Evolutionary conservation across 129 eudicot species (phyloP).

Genomic region (Solidago caesia): DNA sequence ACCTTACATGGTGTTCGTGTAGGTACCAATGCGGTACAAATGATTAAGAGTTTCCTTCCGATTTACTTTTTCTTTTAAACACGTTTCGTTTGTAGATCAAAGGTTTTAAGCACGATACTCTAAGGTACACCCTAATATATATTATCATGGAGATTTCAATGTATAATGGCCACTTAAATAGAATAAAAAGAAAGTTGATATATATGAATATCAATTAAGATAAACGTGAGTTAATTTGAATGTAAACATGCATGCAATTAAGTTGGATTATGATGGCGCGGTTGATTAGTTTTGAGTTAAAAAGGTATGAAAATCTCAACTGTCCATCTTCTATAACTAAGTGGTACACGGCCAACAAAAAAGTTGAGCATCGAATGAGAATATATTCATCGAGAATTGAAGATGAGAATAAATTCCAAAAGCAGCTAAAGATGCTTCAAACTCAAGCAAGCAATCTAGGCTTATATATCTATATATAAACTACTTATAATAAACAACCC

Average conservation of each 20-base stretch:
- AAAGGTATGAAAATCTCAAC: constrained; percentile 28
- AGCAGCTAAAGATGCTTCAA: constrained; percentile 70
- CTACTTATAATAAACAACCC: constrained; percentile 19
- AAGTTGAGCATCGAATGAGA: constrained; percentile 45
- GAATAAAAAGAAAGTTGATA: too few species aligned
- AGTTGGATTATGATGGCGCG: constrained; percentile 6
- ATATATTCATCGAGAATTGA: constrained; percentile 52
- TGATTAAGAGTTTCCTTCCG: too few species aligned
- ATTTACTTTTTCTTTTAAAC: too few species aligned
- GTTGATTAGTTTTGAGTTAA: constrained; percentile 17
- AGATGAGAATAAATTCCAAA: constrained; percentile 65
- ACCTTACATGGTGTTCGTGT: too few species aligned
- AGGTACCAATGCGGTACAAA: too few species aligned
- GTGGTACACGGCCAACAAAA: constrained; percentile 31
- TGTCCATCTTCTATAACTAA: constrained; percentile 18
- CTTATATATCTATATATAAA: background rate
- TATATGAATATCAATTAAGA: too few species aligned
- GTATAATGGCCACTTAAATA: too few species aligned
- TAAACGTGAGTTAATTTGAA: background rate
- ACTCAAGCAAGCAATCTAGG: constrained; percentile 56
- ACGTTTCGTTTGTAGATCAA: too few species aligned
- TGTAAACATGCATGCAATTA: background rate
- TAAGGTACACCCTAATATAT: too few species aligned
- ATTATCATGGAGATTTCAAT: too few species aligned
- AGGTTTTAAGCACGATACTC: too few species aligned